Percentiles rank a stretch among this genome's conserved stretches.
These are phyloP conservation scores for Oryza nivara DNA, from an alignment of 176 grass and related monocot genomes.

Conservation along the genomic window DNA sequence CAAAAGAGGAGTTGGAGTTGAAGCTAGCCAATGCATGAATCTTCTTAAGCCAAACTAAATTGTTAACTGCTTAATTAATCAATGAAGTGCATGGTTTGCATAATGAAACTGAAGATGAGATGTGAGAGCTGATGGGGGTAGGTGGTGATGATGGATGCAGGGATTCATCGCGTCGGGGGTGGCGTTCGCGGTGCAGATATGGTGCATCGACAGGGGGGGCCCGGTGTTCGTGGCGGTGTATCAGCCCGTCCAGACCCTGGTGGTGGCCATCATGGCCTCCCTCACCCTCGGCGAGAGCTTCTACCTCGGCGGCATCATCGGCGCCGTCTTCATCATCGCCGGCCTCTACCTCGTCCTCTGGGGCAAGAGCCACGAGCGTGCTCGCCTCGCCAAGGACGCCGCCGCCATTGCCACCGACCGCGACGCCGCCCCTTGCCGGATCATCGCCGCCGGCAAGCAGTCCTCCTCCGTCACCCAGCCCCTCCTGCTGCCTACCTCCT, in stretches of 20 bases:
- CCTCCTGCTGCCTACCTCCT: slow-evolving; percentile 68
- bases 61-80: too few species aligned
- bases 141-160: slow-evolving; percentile 39
- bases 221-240: slow-evolving; percentile 98
- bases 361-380: slow-evolving; percentile 87
- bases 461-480: slow-evolving; percentile 65
- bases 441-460: slow-evolving; percentile 26
- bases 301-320: slow-evolving; percentile 95
- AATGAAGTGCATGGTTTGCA: too few species aligned
- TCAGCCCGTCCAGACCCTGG: slow-evolving; percentile 94
- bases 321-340: slow-evolving; percentile 76
- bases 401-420: slow-evolving; percentile 14
- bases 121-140: too few species aligned
- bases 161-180: slow-evolving; percentile 94
- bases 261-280: slow-evolving; percentile 92
- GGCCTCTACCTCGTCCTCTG: slow-evolving; percentile 93
- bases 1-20: too few species aligned
- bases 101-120: too few species aligned
- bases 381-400: slow-evolving; percentile 50
- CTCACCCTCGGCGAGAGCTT: slow-evolving; percentile 78
- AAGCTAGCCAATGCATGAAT: too few species aligned
- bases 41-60: too few species aligned
- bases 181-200: slow-evolving; percentile 97
- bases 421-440: neutral
- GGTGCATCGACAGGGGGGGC: slow-evolving; percentile 95